Percentiles rank a stretch among this genome's conserved stretches.
These are phyloP conservation scores for Elymus sibiricus DNA, from an alignment of 176 grass and related monocot species.

Conservation along the genomic window DNA sequence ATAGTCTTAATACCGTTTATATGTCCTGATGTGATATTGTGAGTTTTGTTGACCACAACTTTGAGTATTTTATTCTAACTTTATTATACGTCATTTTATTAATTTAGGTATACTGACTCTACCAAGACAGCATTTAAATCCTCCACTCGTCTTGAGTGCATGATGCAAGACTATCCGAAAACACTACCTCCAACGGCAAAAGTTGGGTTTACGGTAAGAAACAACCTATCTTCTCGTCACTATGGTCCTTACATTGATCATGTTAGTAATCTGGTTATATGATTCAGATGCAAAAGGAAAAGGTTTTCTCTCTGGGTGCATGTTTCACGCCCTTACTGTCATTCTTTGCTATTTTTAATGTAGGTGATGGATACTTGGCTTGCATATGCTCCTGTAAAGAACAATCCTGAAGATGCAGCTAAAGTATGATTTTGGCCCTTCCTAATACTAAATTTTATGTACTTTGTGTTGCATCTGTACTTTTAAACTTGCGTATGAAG, in stretches of 20 bases:
- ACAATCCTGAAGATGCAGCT: slow-evolving; percentile 95
- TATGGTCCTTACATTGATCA: neutral
- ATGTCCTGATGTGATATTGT: neutral
- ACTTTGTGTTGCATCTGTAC: neutral
- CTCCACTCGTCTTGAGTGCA: slow-evolving; percentile 92
- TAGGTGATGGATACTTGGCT: slow-evolving; percentile 95
- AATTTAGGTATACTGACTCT: slow-evolving; percentile 75
- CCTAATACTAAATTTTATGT: neutral
- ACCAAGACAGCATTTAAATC: slow-evolving; percentile 92
- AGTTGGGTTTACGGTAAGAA: slow-evolving; percentile 94
- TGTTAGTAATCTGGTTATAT: neutral
- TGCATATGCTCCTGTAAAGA: slow-evolving; percentile 97
- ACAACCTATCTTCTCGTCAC: neutral
- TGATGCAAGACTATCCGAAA: slow-evolving; percentile 99
- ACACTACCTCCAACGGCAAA: slow-evolving; percentile 69
- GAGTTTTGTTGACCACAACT: neutral
- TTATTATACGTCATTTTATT: neutral
- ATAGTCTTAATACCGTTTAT: neutral
- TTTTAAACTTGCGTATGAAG: neutral
- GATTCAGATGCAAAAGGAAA: neutral
- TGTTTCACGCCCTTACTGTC: neutral
- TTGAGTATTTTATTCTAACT: neutral
- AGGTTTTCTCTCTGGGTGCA: neutral
- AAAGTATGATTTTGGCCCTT: slow-evolving; percentile 54
- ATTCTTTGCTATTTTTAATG: slow-evolving; percentile 5